phyloP scores from a whole-genome alignment of 169 alveolate genomes.

The Plasmodium vivax region DNA sequence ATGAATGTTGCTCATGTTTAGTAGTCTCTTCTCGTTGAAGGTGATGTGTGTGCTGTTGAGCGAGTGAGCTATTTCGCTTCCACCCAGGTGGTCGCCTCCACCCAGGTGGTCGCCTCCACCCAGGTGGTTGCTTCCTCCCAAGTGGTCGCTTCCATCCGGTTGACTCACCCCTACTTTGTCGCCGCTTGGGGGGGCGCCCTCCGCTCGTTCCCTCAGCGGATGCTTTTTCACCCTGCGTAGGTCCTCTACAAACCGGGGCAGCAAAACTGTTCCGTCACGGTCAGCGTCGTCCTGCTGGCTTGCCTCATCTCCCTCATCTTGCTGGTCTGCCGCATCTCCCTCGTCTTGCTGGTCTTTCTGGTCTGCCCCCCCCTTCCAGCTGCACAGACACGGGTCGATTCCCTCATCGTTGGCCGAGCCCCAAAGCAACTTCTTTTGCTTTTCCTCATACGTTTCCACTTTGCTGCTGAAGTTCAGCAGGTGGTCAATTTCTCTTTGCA shows the following conservation, averaged over 20 bases:
- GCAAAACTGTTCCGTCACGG: background rate
- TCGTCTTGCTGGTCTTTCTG: background rate
- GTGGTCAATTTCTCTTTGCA: constrained; percentile 44
- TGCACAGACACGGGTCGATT: constrained; percentile 8
- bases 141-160: background rate
- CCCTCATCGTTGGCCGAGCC: constrained; percentile 38
- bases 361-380: background rate
- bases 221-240: constrained; percentile 18
- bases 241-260: constrained; percentile 13
- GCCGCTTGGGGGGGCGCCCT: background rate
- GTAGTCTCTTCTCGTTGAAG: constrained; percentile 32
- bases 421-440: constrained; percentile 3
- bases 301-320: background rate
- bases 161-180: background rate
- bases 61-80: background rate
- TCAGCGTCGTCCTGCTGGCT: background rate
- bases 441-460: constrained; percentile 50
- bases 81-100: background rate
- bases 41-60: background rate
- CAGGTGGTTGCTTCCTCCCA: no score
- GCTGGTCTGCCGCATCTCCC: background rate
- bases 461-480: constrained; percentile 27
- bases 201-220: background rate
- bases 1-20: constrained; percentile 40
- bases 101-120: background rate